Conservation (phyloP, 2,329 filamentous ascomycete species). For the Colletotrichum tofieldiae region DNA sequence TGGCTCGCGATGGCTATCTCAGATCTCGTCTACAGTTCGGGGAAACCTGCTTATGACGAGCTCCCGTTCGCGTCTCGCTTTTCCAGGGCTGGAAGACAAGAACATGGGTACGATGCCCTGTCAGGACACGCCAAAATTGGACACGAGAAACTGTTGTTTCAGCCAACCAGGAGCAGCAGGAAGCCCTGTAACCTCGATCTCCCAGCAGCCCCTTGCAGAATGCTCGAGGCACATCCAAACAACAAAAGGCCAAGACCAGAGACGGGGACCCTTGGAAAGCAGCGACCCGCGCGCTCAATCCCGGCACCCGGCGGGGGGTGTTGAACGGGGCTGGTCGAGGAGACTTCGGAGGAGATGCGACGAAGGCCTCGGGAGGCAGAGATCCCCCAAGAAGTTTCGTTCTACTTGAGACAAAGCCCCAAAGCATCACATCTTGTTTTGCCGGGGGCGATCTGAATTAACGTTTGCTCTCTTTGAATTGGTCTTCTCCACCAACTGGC, state of each 20-base stretch:
- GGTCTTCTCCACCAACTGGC: conserved; percentile 21
- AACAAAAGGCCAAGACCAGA: conserved; percentile 14
- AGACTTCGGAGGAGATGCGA: conserved; percentile 30
- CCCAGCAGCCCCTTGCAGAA: conserved; percentile 36
- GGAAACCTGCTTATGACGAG: conserved; percentile 34
- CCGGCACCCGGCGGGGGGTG: conserved; percentile 15
- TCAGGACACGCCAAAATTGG: conserved; percentile 42
- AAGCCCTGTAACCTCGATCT: conserved; percentile 42
- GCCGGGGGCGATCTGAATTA: conserved; percentile 23
- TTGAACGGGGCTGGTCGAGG: conserved; percentile 1
- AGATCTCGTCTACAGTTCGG: conserved; percentile 31
- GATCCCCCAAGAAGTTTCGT: conserved; percentile 30
- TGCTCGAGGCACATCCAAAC: conserved; percentile 22
- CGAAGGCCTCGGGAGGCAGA: conserved; percentile 26
- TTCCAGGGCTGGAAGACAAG: conserved; percentile 27
- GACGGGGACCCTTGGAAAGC: conserved; percentile 31
- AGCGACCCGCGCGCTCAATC: conserved; percentile 23
- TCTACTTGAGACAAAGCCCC: conserved; percentile 33
- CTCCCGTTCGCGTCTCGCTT: conserved; percentile 22
- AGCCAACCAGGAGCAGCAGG: conserved; percentile 42
- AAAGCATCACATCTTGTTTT: conserved; percentile 27
- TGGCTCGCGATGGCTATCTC: conserved; percentile 27
- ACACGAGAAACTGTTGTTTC: conserved; percentile 45
- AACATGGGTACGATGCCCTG: conserved; percentile 36
- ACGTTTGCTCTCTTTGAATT: conserved; percentile 37